Base-by-base conservation (phyloP, 139 green algal genomes). In the Deuterostichococcus epilithicus region DNA sequence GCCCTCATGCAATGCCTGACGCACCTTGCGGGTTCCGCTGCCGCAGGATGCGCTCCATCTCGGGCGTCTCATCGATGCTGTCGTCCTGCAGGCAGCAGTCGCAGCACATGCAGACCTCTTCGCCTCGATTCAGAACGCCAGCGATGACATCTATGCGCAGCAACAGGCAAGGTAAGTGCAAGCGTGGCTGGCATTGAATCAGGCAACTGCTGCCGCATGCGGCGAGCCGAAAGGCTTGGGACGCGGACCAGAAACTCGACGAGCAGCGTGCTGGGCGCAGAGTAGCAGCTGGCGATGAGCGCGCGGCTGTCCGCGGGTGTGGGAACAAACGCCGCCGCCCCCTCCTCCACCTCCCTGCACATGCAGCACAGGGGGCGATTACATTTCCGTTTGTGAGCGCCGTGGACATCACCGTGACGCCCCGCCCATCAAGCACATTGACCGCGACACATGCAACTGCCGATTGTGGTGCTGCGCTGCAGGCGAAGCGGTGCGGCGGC, bases 11-110 rank as follows among this genome's bases (percentile, higher is more conserved):
- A 26, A 60, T 60, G 18, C 15, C 45, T 60, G 45, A 60, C 13
- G 45, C 4, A 74, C 38, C 37, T 63, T 38, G 37, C 20, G 70
- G 6, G 42, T 76, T 67, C 6, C 26, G 3, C 26, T 30, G 26
- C 28, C 66, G 60, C 37, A 90, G 66, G 6, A 83, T 52, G 3
- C 25, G 23, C 22, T n/a, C 52, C 32, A 91, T 77, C 63, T 88
- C 79, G 0, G 30, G 28, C 23, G 83, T 88, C 63, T 91, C 86
- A 74, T 92, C 88, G 25, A 92, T 88, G 36, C 32, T 74, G 74
- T 92, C 88, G 33, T 89, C 68, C 8, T 52, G 42, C 42, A 52
- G 8, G 8, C 8, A 23, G 8, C 8, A 8, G 13, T 52, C 8
- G 42, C 42, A 52, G 8, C 42, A 52, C 8, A 52, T 52, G 42